Conservation (phyloP, 768 basidiomycete genomes). For the Suillus sp. region DNA sequence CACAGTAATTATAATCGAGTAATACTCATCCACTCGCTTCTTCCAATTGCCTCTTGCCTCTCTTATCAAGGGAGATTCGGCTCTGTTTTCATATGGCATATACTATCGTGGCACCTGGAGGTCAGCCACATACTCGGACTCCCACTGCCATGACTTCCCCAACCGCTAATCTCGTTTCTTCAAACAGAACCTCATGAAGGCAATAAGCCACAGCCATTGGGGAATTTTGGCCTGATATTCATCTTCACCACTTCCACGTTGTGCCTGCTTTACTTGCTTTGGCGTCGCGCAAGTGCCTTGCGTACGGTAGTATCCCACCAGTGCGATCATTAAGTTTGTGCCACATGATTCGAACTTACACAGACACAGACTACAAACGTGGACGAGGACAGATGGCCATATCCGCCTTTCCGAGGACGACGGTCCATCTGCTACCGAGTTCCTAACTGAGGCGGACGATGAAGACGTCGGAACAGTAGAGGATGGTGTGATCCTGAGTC, state of each 20-base stretch:
- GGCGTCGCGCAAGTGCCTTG: constrained; percentile 58
- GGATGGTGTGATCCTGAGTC: constrained; percentile 27
- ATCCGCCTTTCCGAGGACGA: constrained; percentile 74
- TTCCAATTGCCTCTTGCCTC: not conserved
- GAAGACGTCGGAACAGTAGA: constrained; percentile 44
- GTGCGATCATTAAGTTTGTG: constrained; percentile 33
- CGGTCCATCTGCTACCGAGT: constrained; percentile 68
- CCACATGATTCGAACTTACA: constrained; percentile 4
- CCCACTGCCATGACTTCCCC: not conserved
- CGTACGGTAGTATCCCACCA: constrained; percentile 63
- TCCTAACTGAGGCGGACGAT: constrained; percentile 61
- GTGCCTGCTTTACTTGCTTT: constrained; percentile 60
- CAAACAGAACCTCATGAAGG: constrained; percentile 56
- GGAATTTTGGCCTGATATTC: constrained; percentile 53
- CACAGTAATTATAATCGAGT: not conserved
- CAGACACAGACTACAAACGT: constrained; percentile 54
- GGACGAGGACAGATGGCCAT: constrained; percentile 53
- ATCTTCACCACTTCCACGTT: constrained; percentile 60
- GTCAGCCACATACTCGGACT: constrained; percentile 14
- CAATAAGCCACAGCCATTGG: constrained; percentile 66
- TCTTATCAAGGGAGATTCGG: not conserved
- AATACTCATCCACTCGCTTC: not conserved
- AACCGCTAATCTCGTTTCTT: constrained; percentile 8
- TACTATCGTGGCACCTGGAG: constrained; percentile 23
- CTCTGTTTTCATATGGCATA: constrained; percentile 23